phyloP scores from a whole-genome alignment of 805 yeast genomes.

The Maudiozyma turicensis region DNA sequence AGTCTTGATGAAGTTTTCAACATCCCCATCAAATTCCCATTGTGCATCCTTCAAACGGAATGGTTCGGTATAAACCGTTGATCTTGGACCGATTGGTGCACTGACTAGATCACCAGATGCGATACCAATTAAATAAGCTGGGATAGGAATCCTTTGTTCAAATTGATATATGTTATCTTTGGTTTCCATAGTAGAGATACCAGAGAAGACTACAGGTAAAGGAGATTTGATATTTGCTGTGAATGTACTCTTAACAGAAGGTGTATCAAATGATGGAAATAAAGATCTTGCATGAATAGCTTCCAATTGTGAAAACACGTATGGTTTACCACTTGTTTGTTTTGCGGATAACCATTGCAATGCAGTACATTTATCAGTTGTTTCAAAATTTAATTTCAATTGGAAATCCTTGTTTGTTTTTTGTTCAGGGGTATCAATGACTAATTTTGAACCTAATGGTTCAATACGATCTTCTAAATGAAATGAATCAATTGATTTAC shows the following conservation, averaged over 20 bases:
- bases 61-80: constrained; percentile 75
- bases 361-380: constrained; percentile 73
- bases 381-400: constrained; percentile 45
- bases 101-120: constrained; percentile 72
- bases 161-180: constrained; percentile 37
- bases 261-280: constrained; percentile 88
- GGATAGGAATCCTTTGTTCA: constrained; percentile 73
- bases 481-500: constrained; percentile 18
- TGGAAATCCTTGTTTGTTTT: constrained; percentile 7
- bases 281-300: constrained; percentile 84
- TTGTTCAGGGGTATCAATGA: constrained; percentile 16
- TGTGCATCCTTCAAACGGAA: constrained; percentile 54
- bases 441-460: constrained; percentile 53
- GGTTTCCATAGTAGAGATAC: constrained; percentile 32
- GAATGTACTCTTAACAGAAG: constrained; percentile 65
- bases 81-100: constrained; percentile 75
- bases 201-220: constrained; percentile 66
- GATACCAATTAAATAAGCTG: constrained; percentile 72
- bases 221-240: constrained; percentile 50
- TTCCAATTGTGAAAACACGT: constrained; percentile 80
- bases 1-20: constrained; percentile 66
- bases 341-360: constrained; percentile 73
- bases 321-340: constrained; percentile 62
- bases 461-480: constrained; percentile 34
- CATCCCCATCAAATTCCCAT: constrained; percentile 72